Conservation (phyloP, 1,139 yeast genomes). For the Diutina rugosa region DNA sequence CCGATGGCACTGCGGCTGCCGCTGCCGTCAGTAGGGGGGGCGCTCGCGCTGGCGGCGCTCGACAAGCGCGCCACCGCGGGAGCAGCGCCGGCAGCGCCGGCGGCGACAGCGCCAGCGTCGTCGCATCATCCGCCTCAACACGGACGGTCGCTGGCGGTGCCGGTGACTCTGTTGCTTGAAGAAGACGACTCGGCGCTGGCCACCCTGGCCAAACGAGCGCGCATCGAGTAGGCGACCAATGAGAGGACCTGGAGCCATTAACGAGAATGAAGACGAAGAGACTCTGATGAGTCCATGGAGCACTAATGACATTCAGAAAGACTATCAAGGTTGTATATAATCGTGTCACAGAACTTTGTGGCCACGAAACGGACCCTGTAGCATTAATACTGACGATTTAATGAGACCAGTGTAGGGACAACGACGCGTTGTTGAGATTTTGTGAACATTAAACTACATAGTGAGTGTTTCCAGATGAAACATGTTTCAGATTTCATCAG, state of each 20-base stretch:
- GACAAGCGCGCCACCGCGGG: constrained; percentile 13
- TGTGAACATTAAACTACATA: too few relatives aligned
- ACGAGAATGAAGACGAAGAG: neutral
- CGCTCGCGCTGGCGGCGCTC: constrained; percentile 4
- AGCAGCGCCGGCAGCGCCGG: neutral
- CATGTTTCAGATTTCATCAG: too few relatives aligned
- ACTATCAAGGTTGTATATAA: neutral
- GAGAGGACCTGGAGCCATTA: neutral
- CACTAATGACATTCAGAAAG: neutral
- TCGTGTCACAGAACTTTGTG: neutral
- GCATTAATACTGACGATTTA: neutral
- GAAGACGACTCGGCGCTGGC: neutral
- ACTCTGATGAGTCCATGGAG: too few relatives aligned
- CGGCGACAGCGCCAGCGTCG: neutral
- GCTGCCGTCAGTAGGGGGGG: neutral
- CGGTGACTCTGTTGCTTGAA: neutral
- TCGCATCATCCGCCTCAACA: neutral
- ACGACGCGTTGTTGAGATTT: too few relatives aligned
- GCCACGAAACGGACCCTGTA: neutral
- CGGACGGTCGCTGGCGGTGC: neutral
- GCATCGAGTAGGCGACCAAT: neutral
- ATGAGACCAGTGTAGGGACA: neutral
- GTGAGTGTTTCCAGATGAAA: too few relatives aligned
- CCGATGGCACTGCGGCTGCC: neutral
- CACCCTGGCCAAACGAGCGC: neutral